Evolutionary conservation across 1,284 basidiomycete genomes (phyloP), one percentile per base, ranked within the genome.

Genomic region (Coniophora puteana): DNA sequence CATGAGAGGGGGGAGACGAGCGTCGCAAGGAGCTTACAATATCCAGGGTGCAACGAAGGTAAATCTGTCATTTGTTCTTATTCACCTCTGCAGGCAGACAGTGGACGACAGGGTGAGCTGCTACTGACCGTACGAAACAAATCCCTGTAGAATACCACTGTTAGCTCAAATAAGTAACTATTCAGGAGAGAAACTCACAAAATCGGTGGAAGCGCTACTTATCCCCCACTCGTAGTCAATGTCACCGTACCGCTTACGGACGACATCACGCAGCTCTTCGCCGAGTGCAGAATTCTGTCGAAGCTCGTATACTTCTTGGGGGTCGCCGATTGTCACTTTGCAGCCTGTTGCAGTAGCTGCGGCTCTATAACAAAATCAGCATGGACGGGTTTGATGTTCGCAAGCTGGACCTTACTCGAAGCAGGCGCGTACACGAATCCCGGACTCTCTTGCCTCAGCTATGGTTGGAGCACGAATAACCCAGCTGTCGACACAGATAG

Each of bases 291-390:
- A 60, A 49, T 87, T 85, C 55, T 83, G 78, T 14, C 74, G 67
- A 14, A 85, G 61, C 46, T 87, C 82, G 43, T 69, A 72, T 14
- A 71, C 70, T 4, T 65, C 61, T 2, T 55, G 61, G 5, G 58
- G 54, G 1, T 55, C 41, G 2, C 50, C 54, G 39, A 82, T 66
- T 31, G 78, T 72, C 22, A 76, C 66, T 41, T 68, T 69, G 57
- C 85, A 89, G 1, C 76, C 83, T 0, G 85, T 82, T 0, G 85
- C 80, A 32, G 76, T 64, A 0, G 74, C 82, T 1, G 84, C 86
- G 3, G 82, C 86, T 51, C 82, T 84, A 23, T 10, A 16, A 23
- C 14, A 6, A 17, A 40, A 13, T 40, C 10, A 20, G 10, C 16
- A 21, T 10, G 5, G 6, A 32, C 17, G 36, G 21, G 14, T 32